Evolutionary conservation across 371 early-diverging fungal genomes (phyloP), one percentile per base, ranked within the genome.

Genomic region (Mucor velutinosus): DNA sequence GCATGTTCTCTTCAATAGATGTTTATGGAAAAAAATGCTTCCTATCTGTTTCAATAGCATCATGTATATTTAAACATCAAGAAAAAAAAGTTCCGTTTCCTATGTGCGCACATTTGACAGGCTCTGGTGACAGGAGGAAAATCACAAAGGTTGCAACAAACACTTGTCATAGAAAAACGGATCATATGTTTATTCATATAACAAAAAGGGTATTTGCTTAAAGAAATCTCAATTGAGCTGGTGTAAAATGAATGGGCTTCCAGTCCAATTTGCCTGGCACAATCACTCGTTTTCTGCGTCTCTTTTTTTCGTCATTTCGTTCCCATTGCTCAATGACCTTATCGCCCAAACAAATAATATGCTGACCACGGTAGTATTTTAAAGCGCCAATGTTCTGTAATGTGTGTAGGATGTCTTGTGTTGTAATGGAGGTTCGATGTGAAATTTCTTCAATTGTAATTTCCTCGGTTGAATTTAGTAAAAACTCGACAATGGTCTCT

Each of bases 331-430:
- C 92, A 35, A 97, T 75, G 19, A 93, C 90, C 58, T 93, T 91
- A 58, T 99, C 95, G 66, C 90, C 91, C 61, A 99, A 71, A 69
- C 92, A 93, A 63, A 99, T 92, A 59, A 96, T 90, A 75, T 94
- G 95, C 74, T 94, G 93, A 23, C 97, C 98, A 67, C 94, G 91
- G 72, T 97, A 96, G 70, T 97, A 97, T 76, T 94, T 93, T 64
- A 99, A 86, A 58, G 99, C 90, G 56, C 96, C 95, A 75, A 99
- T 83, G 59, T 88, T 88, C 69, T 93, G 91, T 15, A 99, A 78
- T 3, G 99, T 99, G 65, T 96, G 94, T 58, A 99, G 71, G 51
- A 99, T 94, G 81, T 99, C 99, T 67, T 94, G 93, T 2, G 89
- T 79, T 0, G 99, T 95, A 71, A 99, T 94, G 21, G 91, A 88